Evolutionary conservation across 2,329 filamentous ascomycete genomes (phyloP).

Genomic region (Scedosporium boydii): DNA sequence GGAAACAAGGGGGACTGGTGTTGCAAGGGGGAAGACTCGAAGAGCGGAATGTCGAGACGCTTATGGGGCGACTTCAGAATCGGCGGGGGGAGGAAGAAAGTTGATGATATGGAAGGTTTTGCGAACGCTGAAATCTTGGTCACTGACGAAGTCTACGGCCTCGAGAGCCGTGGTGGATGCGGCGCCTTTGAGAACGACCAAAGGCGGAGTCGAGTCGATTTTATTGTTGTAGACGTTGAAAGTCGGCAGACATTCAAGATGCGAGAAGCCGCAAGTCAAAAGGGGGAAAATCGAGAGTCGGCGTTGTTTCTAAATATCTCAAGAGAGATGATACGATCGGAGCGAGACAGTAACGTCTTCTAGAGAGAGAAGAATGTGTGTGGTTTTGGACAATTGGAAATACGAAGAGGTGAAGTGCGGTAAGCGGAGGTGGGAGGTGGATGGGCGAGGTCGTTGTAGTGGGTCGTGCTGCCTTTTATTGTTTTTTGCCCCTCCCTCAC

Average conservation of each 20-base stretch:
- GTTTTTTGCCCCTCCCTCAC: slow-evolving; percentile 9
- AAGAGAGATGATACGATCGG: too few relatives aligned
- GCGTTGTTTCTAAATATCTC: too few relatives aligned
- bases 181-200: slow-evolving; percentile 58
- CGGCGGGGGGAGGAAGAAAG: slow-evolving; percentile 48
- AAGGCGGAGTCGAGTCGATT: slow-evolving; percentile 34
- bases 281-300: too few relatives aligned
- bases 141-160: slow-evolving; percentile 53
- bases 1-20: slow-evolving; percentile 44
- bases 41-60: slow-evolving; percentile 38
- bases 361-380: too few relatives aligned
- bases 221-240: background rate
- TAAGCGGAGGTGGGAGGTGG: background rate
- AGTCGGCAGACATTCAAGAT: too few relatives aligned
- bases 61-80: slow-evolving; percentile 37
- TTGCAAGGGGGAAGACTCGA: slow-evolving; percentile 36
- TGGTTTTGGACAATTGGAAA: background rate
- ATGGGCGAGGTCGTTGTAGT: background rate
- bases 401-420: background rate
- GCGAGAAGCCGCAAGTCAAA: too few relatives aligned
- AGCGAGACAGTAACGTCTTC: too few relatives aligned
- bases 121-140: slow-evolving; percentile 61
- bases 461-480: slow-evolving; percentile 15
- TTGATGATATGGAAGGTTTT: slow-evolving; percentile 59
- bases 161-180: slow-evolving; percentile 49